phyloP scores from a whole-genome alignment of 2,329 filamentous ascomycete genomes.

The Pseudogymnoascus sp. region DNA sequence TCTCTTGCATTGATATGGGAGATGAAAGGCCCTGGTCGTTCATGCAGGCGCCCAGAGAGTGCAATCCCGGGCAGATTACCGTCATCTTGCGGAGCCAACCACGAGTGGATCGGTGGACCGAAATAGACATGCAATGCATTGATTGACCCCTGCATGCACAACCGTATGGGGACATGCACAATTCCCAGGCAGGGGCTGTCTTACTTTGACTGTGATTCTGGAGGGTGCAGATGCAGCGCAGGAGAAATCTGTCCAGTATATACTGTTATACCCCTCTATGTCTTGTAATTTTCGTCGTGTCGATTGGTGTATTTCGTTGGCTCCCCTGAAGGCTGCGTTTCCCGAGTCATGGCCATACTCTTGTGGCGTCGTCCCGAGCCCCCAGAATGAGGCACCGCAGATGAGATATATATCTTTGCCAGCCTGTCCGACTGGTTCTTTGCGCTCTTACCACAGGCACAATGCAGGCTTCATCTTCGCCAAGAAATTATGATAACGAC shows the following conservation, averaged over 20 bases:
- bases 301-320: background rate
- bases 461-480: background rate
- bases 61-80: background rate
- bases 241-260: background rate
- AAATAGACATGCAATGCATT: background rate
- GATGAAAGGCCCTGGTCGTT: conserved; percentile 30
- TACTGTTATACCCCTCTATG: background rate
- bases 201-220: background rate
- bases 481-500: background rate
- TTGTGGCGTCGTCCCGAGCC: background rate
- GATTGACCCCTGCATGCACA: background rate
- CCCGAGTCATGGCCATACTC: background rate
- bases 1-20: conserved; percentile 31
- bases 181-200: background rate
- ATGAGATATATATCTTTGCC: background rate
- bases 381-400: background rate
- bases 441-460: background rate
- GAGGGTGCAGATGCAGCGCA: background rate
- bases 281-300: background rate
- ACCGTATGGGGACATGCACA: background rate
- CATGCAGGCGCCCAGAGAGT: conserved; percentile 16
- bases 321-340: background rate
- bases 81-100: background rate
- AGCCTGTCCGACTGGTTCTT: background rate
- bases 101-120: background rate